Evolutionary conservation across 371 early-diverging fungal genomes (phyloP).

Genomic region (Capillidium rhysosporum): DNA sequence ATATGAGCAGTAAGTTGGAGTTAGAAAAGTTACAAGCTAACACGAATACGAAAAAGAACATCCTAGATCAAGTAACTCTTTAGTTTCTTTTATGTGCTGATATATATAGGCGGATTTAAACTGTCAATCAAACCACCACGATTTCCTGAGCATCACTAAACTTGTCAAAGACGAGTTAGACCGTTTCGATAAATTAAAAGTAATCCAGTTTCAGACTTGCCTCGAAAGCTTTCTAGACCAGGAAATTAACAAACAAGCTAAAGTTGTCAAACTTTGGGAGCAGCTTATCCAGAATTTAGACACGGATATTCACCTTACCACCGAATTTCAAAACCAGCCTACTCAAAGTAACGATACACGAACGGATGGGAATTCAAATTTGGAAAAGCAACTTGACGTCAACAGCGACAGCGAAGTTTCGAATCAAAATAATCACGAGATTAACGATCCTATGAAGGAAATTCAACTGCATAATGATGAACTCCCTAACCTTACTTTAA

Average conservation of each 20-base stretch:
- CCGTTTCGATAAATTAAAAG: constrained; percentile 67
- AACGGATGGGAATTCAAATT: no score
- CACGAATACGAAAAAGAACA: not conserved
- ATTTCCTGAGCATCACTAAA: constrained; percentile 50
- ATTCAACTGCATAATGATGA: no score
- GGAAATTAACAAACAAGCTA: constrained; percentile 65
- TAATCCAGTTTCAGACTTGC: constrained; percentile 56
- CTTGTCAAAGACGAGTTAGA: constrained; percentile 55
- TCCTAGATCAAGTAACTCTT: not conserved
- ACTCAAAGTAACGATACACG: no score
- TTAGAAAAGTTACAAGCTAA: constrained; percentile 14
- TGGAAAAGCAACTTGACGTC: no score
- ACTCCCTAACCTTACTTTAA: no score
- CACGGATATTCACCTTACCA: not conserved
- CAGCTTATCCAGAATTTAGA: not conserved
- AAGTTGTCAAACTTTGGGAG: constrained; percentile 20
- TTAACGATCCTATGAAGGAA: no score
- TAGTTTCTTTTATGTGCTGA: no score
- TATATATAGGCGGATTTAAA: constrained; percentile 18
- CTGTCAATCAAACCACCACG: constrained; percentile 26
- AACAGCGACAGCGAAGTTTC: no score
- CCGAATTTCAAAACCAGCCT: not conserved
- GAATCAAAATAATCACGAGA: no score
- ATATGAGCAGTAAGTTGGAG: constrained; percentile 44
- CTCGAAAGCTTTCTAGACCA: constrained; percentile 50